phyloP scores from a whole-genome alignment of 345 rosid genomes.

The Gossypium stocksii region DNA sequence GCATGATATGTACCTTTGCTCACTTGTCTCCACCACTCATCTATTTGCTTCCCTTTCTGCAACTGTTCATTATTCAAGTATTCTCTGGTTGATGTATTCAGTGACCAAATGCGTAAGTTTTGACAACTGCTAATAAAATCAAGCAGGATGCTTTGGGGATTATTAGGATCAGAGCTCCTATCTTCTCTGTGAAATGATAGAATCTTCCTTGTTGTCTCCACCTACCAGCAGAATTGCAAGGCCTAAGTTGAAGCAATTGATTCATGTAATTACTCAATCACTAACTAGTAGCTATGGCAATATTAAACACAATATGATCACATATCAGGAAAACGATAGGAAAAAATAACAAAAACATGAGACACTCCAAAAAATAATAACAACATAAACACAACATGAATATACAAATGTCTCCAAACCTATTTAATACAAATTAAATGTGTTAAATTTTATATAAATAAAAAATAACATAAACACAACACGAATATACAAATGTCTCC shows the following conservation, averaged over 20 bases:
- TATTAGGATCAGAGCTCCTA: conserved; percentile 80
- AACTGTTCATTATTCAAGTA: conserved; percentile 84
- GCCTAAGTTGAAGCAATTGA: conserved; percentile 22
- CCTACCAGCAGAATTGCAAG: conserved; percentile 47
- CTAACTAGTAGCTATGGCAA: not conserved
- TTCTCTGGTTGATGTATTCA: conserved; percentile 80
- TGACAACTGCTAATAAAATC: conserved; percentile 98
- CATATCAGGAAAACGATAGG: not conserved
- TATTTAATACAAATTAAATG: not conserved
- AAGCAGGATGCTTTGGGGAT: conserved; percentile 88
- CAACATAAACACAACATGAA: not conserved
- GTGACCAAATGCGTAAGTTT: conserved; percentile 88
- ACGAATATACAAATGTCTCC: not conserved
- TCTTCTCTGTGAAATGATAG: conserved; percentile 95
- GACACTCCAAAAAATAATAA: not conserved
- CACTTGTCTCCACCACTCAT: conserved; percentile 97
- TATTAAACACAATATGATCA: not conserved
- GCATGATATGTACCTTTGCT: conserved; percentile 63
- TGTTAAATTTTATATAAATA: not conserved
- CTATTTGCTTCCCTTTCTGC: conserved; percentile 94
- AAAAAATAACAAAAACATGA: not conserved
- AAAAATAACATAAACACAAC: not conserved
- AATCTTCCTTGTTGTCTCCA: conserved; percentile 85
- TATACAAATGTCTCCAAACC: not conserved
- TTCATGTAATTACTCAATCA: conserved; percentile 10